Base-by-base conservation (phyloP, 2,329 filamentous ascomycete species). In the Graphiopsis chlorocephala region DNA sequence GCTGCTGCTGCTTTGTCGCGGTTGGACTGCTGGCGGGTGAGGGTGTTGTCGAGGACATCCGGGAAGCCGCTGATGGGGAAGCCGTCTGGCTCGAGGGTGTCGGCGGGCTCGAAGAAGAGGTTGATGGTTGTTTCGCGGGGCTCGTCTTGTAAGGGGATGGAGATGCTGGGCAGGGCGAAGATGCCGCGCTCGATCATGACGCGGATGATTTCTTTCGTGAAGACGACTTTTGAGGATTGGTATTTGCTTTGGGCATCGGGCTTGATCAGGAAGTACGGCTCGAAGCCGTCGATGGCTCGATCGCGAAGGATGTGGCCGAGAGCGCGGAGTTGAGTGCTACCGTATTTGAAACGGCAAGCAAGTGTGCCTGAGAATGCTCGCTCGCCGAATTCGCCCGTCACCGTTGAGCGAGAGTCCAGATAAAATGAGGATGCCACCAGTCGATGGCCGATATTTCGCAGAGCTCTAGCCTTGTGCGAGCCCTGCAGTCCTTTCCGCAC, bases 391-490 rank as follows among this genome's bases (percentile, higher is more conserved):
- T 75, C 73, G 14, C 67, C 70, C 10, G 71, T 74, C 12, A 70
- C 69, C 58, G 74, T 76, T 1, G 72, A 69, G 29, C 74, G 71
- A 35, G 76, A 64, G 29, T 78, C 74, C 28, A 78, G 74, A 65
- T 77, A 78, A 69, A 78, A 78, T 0, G 70, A 77, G 3, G 75
- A 78, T 14, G 77, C 75, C 1, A 78, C 70, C 7, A 78, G 70
- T 53, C 73, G 67, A 64, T 75, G 73, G 10, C 76, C 75, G 3
- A 78, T 71, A 31, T 73, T 73, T 4, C 68, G 69, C 26, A 76
- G 67, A n/a, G 55, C 55, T 23, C 23, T 52, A 17, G 42, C 47
- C 25, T 56, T 74, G 69, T 31, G 11, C 14, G 72, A 69, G 7
- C 68, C 70, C 42, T 71, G 66, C 28, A 78, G 61, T 26, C 71